Evolutionary conservation across 306 rosid species (phyloP).

Genomic region (Vigna hirtella): DNA sequence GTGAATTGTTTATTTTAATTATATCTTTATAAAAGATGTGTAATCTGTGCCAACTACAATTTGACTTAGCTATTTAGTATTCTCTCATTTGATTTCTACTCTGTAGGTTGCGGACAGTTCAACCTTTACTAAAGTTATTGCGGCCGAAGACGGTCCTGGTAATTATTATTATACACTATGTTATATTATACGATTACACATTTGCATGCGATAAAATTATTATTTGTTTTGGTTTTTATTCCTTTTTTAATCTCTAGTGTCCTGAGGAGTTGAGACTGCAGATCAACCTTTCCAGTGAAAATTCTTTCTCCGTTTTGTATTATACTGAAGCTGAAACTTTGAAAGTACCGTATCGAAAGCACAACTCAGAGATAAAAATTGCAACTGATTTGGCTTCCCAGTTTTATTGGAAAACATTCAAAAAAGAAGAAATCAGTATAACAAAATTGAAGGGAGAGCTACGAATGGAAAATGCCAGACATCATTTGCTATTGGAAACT

Average conservation of each 20-base stretch:
- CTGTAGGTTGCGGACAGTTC: conserved; percentile 66
- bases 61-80: too few species aligned
- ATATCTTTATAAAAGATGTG: background rate
- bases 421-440: conserved; percentile 56
- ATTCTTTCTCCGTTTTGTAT: conserved; percentile 51
- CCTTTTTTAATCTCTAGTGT: conserved; percentile 51
- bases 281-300: conserved; percentile 48
- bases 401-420: conserved; percentile 66
- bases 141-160: conserved; percentile 78
- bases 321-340: conserved; percentile 65
- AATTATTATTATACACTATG: conserved; percentile 18
- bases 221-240: background rate
- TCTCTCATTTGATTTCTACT: background rate
- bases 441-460: conserved; percentile 75
- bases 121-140: conserved; percentile 62
- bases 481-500: conserved; percentile 50
- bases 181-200: conserved; percentile 26
- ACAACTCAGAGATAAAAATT: conserved; percentile 58
- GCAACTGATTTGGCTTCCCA: conserved; percentile 66
- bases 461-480: conserved; percentile 54
- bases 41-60: too few species aligned
- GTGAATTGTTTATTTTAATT: background rate
- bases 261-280: conserved; percentile 63
- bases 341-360: conserved; percentile 55
- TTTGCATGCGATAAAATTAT: conserved; percentile 7